Evolutionary conservation across 441 rosid genomes (phyloP), one percentile per base, ranked within the genome.

Genomic region (Pelargonium australe): DNA sequence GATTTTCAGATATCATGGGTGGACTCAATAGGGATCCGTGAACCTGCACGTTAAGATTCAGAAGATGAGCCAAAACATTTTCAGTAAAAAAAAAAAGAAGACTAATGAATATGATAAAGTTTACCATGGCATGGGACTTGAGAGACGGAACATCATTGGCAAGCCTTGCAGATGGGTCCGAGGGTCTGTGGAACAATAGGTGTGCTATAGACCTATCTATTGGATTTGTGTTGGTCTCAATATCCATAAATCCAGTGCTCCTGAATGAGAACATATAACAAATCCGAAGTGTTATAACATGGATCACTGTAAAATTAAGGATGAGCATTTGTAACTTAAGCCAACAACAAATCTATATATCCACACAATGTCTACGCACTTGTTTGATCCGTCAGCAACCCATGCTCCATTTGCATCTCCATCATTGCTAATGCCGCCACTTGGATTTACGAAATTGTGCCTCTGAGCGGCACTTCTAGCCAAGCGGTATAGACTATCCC

Each of bases 181-280:
- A 79, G 7, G 97, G 95, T 72, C 95, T 82, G 82, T 92, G 97
- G 77, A 91, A 92, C 79, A 92, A 78, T 17, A 92, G 70, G 75
- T 92, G 97, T 11, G 97, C 97, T 70, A 92, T 85, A 61, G 97
- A 85, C 69, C 97, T 89, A 75, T 92, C 97, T 67, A 92, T 92
- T 23, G 97, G 97, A 77, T 92, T 92, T 53, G 96, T 89, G 75
- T 85, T 86, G 60, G 97, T 89, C 81, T 92, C 95, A 16, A 89
- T 83, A 75, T 84, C 96, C 79, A 89, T 76, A 77, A 82, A 87
- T 43, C 79, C 89, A 64, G 74, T 71, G 76, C 88, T 78, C 89
- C 97, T 89, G 85, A 51, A 70, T 34, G 14, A 76, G 45, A 41
- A 60, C 72, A 8, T 0, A 3, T 25, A 23, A 37, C 25, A 67